phyloP scores from a whole-genome alignment of 225 moss, liverwort and hornwort genomes.

The Rhytidiadelphus loreus region DNA sequence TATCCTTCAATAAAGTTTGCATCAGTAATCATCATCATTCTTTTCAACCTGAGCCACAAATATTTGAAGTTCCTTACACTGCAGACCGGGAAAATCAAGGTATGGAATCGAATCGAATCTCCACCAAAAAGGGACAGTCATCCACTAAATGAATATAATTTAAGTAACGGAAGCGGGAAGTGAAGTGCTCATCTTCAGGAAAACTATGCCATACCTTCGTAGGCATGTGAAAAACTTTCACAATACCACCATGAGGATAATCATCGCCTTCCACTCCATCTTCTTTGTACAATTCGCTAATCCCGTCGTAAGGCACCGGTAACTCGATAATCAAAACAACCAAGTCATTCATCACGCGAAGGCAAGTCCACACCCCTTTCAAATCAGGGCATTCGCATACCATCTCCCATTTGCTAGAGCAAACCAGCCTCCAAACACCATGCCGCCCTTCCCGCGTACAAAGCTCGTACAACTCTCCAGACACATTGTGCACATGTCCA shows the following conservation, averaged over 20 bases:
- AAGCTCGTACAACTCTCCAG: neutral
- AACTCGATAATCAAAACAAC: neutral
- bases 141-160: accelerated
- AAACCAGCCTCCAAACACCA: neutral
- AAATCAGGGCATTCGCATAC: neutral
- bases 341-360: neutral
- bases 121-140: neutral
- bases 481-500: neutral
- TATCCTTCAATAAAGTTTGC: neutral
- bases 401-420: neutral
- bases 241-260: neutral
- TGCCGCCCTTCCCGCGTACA: neutral
- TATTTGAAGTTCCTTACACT: neutral
- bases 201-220: neutral
- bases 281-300: neutral
- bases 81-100: too few relatives aligned
- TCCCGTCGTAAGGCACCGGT: neutral
- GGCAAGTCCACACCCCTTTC: neutral
- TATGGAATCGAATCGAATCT: neutral
- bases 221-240: neutral
- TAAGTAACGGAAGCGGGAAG: accelerated
- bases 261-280: neutral
- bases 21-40: neutral
- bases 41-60: neutral
- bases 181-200: neutral